Conservation (phyloP, 179 eudicot genomes). For the Sideroxylon spinosum region DNA sequence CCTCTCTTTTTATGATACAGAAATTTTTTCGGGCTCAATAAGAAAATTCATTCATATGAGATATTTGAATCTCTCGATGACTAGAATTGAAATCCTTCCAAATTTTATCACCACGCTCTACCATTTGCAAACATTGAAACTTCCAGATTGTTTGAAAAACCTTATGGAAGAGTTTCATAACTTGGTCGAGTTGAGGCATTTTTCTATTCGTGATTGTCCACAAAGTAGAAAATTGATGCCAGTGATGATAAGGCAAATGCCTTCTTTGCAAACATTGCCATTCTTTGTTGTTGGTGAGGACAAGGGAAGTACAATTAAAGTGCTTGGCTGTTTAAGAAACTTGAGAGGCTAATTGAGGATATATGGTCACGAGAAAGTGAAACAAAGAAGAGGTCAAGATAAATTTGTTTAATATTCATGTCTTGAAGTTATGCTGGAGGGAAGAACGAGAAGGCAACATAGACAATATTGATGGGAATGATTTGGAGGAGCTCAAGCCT, state of each 20-base stretch:
- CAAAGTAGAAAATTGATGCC: constrained; percentile 18
- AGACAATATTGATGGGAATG: background rate
- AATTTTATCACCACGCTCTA: constrained; percentile 21
- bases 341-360: constrained; percentile 20
- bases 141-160: background rate
- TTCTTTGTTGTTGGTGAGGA: constrained; percentile 23
- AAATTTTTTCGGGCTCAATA: constrained; percentile 16
- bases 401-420: background rate
- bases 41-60: constrained; percentile 25
- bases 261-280: constrained; percentile 22
- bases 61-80: constrained; percentile 22
- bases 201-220: background rate
- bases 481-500: background rate
- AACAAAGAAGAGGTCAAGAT: constrained; percentile 14
- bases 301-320: constrained; percentile 19
- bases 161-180: constrained; percentile 13
- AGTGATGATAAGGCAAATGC: constrained; percentile 18
- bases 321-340: constrained; percentile 15
- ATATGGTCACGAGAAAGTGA: constrained; percentile 10
- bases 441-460: too few relatives aligned
- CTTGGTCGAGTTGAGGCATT: constrained; percentile 25
- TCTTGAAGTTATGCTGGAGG: constrained; percentile 5
- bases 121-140: constrained; percentile 27
- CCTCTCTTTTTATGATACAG: background rate
- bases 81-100: constrained; percentile 17